phyloP scores from a whole-genome alignment of 345 rosid species.

The Citrus maxima region DNA sequence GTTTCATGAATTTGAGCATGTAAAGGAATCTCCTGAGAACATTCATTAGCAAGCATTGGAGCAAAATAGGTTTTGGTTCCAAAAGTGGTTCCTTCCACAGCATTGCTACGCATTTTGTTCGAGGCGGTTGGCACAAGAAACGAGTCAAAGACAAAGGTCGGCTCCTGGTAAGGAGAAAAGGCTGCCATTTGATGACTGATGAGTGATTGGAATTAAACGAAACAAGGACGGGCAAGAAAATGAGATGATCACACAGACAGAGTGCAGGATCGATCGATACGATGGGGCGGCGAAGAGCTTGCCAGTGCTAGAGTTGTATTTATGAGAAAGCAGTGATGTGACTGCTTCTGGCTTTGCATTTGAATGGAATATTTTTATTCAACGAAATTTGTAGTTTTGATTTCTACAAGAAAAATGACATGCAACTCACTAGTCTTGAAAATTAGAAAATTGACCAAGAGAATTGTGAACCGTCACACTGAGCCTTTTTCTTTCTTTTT shows the following conservation, averaged over 20 bases:
- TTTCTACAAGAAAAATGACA: not conserved
- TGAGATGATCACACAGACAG: not conserved
- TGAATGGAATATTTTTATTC: not conserved
- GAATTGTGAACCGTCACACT: not conserved
- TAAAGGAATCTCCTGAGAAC: not conserved
- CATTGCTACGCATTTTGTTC: not conserved
- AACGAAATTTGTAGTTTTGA: not conserved
- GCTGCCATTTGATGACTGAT: slow-evolving; percentile 9
- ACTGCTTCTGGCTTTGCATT: not conserved
- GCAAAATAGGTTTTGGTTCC: not conserved
- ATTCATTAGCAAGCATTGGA: not conserved
- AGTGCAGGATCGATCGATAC: not conserved
- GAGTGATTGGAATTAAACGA: not conserved
- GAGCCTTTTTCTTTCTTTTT: too few relatives aligned
- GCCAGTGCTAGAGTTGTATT: not conserved
- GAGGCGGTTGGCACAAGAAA: slow-evolving; percentile 2
- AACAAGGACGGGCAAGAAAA: not conserved
- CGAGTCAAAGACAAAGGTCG: not conserved
- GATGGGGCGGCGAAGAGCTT: not conserved
- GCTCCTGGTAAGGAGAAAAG: slow-evolving; percentile 1
- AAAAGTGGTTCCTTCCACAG: not conserved
- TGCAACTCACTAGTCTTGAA: too few relatives aligned
- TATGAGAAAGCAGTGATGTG: not conserved
- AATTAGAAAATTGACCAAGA: not conserved
- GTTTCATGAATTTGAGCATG: not conserved